phyloP scores from a whole-genome alignment of 2,329 filamentous ascomycete genomes.

The Chrysoporthe austroafricana region DNA sequence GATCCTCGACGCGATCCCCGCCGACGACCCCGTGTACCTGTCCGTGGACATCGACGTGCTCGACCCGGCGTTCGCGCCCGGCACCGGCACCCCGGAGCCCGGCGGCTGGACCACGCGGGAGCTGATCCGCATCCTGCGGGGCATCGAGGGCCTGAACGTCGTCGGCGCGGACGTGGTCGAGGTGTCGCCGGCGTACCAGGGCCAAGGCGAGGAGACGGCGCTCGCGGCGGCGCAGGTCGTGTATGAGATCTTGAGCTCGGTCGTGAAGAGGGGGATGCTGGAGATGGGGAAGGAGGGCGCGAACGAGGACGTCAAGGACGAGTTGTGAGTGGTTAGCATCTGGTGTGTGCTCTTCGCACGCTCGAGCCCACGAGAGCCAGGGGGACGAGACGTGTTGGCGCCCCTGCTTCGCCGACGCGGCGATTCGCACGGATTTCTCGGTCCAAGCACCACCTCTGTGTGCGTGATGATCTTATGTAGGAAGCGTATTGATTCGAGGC shows the following conservation, averaged over 20 bases:
- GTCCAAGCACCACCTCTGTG: background rate
- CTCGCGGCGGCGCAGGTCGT: constrained; percentile 82
- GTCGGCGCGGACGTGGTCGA: constrained; percentile 92
- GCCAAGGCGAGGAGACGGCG: constrained; percentile 77
- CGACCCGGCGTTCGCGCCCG: constrained; percentile 42
- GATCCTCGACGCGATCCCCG: constrained; percentile 74
- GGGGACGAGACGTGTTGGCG: background rate
- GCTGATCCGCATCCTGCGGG: constrained; percentile 80
- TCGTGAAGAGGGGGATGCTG: constrained; percentile 53
- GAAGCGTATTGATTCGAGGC: background rate
- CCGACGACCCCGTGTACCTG: constrained; percentile 68
- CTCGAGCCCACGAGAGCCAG: background rate
- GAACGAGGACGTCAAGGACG: constrained; percentile 37
- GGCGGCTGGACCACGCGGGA: constrained; percentile 92
- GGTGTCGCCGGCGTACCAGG: constrained; percentile 84
- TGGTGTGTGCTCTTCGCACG: background rate
- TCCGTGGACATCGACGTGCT: constrained; percentile 43
- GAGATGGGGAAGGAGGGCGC: constrained; percentile 42
- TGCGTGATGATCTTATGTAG: background rate
- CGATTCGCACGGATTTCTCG: background rate
- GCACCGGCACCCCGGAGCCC: constrained; percentile 84
- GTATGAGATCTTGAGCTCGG: constrained; percentile 82
- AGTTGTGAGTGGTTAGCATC: background rate
- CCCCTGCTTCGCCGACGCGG: background rate
- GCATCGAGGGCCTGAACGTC: constrained; percentile 80